These are phyloP conservation scores for Boletus subparvulus DNA, from an alignment of 768 basidiomycete species.

Conservation along the genomic window DNA sequence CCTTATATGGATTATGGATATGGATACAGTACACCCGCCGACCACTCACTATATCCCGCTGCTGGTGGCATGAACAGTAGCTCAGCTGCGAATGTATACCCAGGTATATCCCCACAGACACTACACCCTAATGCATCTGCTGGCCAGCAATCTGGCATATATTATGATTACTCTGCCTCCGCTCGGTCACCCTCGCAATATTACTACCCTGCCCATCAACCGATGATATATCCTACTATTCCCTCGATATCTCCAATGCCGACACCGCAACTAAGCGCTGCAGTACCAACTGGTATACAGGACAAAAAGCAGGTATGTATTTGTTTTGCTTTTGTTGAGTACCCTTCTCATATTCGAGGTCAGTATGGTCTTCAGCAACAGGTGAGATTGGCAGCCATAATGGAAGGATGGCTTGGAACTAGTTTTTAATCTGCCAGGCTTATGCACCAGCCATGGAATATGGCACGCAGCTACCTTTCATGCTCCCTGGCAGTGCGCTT, in stretches of 20 bases:
- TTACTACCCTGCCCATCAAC: conserved; percentile 57
- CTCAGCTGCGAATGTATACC: conserved; percentile 50
- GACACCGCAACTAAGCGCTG: conserved; percentile 44
- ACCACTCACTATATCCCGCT: conserved; percentile 50
- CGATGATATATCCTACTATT: conserved; percentile 56
- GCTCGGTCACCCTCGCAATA: conserved; percentile 56
- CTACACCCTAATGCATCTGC: conserved; percentile 43
- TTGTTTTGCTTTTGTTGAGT: conserved; percentile 4
- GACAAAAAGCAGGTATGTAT: conserved; percentile 63
- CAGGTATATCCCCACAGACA: conserved; percentile 41
- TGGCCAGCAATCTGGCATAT: conserved; percentile 52
- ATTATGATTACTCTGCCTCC: conserved; percentile 56
- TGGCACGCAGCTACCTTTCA: conserved; percentile 44
- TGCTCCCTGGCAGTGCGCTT: conserved; percentile 43
- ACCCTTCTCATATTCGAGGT: conserved; percentile 11
- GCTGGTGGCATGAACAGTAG: conserved; percentile 46
- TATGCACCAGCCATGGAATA: conserved; percentile 52
- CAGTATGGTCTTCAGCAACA: conserved; percentile 51
- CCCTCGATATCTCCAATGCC: conserved; percentile 55
- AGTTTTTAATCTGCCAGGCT: conserved; percentile 26
- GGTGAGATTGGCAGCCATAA: conserved; percentile 30
- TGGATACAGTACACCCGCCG: conserved; percentile 50
- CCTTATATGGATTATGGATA: conserved; percentile 56
- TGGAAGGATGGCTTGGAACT: neutral
- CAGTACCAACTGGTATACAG: conserved; percentile 38